phyloP scores from a whole-genome alignment of 192 early-diverging fungal species.

The Coemansia sp. region DNA sequence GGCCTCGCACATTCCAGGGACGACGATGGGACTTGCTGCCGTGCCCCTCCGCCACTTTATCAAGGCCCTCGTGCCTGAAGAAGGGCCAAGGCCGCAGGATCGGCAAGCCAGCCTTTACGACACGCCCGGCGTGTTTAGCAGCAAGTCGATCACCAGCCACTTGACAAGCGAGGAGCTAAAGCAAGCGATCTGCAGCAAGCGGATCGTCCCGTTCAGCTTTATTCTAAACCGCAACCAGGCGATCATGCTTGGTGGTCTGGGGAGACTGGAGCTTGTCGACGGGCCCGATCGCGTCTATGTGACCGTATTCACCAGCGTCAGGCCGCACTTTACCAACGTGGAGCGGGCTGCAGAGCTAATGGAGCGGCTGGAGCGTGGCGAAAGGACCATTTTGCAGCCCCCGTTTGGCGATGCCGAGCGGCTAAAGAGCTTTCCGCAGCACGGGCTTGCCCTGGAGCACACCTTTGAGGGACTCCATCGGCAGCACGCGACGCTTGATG shows the following conservation, averaged over 20 bases:
- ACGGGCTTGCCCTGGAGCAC: slow-evolving; percentile 45
- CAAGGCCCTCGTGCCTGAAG: slow-evolving; percentile 42
- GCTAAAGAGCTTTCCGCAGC: slow-evolving; percentile 34
- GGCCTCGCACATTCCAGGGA: slow-evolving; percentile 69
- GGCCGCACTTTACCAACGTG: slow-evolving; percentile 64
- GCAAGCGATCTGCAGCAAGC: slow-evolving; percentile 41
- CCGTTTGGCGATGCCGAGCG: slow-evolving; percentile 47
- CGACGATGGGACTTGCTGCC: slow-evolving; percentile 67
- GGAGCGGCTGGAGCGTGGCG: slow-evolving; percentile 33
- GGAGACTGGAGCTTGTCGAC: slow-evolving; percentile 61
- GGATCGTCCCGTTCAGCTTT: slow-evolving; percentile 61
- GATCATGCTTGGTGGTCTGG: slow-evolving; percentile 62
- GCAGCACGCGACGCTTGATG: slow-evolving; percentile 57
- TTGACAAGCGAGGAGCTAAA: slow-evolving; percentile 60
- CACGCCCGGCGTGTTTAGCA: slow-evolving; percentile 68
- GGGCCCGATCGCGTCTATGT: slow-evolving; percentile 53
- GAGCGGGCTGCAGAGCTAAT: slow-evolving; percentile 50
- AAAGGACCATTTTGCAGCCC: slow-evolving; percentile 41
- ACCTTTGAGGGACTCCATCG: slow-evolving; percentile 49
- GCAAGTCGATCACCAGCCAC: slow-evolving; percentile 54
- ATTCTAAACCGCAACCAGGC: slow-evolving; percentile 57
- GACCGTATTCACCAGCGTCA: slow-evolving; percentile 60
- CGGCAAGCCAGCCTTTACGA: slow-evolving; percentile 56
- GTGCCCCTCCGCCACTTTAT: slow-evolving; percentile 63
- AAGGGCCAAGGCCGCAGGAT: slow-evolving; percentile 36